Conservation (phyloP, 225 moss, liverwort and hornwort species). For the Pseudoscleropodium purum region DNA sequence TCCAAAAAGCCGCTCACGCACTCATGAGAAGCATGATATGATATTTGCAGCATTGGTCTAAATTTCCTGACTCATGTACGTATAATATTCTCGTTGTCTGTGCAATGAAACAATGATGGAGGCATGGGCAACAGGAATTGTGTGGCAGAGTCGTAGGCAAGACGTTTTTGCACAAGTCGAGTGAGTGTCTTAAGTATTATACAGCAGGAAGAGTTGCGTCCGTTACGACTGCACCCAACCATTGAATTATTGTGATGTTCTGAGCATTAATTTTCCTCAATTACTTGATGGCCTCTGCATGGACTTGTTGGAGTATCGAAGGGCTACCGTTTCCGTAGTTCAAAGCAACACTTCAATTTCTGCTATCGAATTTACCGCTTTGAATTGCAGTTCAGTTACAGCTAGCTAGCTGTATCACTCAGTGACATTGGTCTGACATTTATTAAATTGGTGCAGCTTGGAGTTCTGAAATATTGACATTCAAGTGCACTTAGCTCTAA, state of each 20-base stretch:
- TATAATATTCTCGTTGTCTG: not conserved
- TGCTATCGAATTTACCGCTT: not conserved
- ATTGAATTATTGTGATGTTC: not conserved
- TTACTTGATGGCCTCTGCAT: not conserved
- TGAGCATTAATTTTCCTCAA: not conserved
- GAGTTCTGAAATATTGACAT: not conserved
- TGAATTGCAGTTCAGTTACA: not conserved
- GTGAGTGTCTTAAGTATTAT: not conserved
- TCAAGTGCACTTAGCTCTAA: not conserved
- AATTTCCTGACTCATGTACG: not conserved
- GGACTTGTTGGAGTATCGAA: not conserved
- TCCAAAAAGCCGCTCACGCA: not conserved
- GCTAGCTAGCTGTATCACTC: not conserved
- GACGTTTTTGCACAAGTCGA: not conserved
- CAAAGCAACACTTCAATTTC: not conserved
- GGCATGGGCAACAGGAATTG: not conserved
- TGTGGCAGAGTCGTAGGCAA: not conserved
- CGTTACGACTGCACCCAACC: not conserved
- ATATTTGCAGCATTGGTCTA: not conserved
- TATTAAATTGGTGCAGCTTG: too few species aligned
- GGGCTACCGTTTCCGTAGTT: too few species aligned
- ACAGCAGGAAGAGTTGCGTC: not conserved
- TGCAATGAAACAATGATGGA: not conserved
- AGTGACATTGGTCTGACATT: not conserved
- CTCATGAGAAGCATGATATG: not conserved